Evolutionary conservation across 192 early-diverging fungal species (phyloP).

Genomic region (Dispira simplex): DNA sequence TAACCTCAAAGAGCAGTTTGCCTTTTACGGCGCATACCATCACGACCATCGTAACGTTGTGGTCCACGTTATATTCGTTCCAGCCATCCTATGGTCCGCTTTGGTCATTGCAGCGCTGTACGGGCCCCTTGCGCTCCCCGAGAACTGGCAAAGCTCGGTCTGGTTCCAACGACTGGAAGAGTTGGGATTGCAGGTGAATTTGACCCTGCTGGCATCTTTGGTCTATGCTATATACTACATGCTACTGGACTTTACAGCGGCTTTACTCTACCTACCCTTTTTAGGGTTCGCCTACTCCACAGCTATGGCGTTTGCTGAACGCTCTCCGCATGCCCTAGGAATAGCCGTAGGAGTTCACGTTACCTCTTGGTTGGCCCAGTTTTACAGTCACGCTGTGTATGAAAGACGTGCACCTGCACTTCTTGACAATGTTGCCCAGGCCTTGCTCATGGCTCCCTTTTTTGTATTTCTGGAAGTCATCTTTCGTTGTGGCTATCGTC

Average conservation of each 20-base stretch:
- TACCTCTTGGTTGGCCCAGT: conserved; percentile 72
- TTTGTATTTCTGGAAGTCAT: conserved; percentile 84
- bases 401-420: conserved; percentile 82
- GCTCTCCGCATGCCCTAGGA: conserved; percentile 29
- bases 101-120: conserved; percentile 40
- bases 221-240: conserved; percentile 59
- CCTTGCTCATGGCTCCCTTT: conserved; percentile 83
- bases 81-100: conserved; percentile 71
- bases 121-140: conserved; percentile 16
- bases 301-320: conserved; percentile 41
- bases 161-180: conserved; percentile 14
- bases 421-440: conserved; percentile 74
- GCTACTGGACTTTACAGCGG: conserved; percentile 10
- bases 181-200: conserved; percentile 24
- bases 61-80: conserved; percentile 84
- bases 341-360: conserved; percentile 47
- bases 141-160: no score
- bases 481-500: conserved; percentile 69
- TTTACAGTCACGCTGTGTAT: conserved; percentile 75
- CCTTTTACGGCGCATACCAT: conserved; percentile 70
- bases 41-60: conserved; percentile 59
- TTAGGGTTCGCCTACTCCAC: conserved; percentile 42
- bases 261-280: conserved; percentile 34
- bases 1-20: conserved; percentile 61
- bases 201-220: conserved; percentile 35